A percentile compares a stretch with the other conserved stretches of the same genome.
Evolutionary conservation across 1,284 basidiomycete genomes (phyloP).

Genomic region (Mrakiaceae sp.): DNA sequence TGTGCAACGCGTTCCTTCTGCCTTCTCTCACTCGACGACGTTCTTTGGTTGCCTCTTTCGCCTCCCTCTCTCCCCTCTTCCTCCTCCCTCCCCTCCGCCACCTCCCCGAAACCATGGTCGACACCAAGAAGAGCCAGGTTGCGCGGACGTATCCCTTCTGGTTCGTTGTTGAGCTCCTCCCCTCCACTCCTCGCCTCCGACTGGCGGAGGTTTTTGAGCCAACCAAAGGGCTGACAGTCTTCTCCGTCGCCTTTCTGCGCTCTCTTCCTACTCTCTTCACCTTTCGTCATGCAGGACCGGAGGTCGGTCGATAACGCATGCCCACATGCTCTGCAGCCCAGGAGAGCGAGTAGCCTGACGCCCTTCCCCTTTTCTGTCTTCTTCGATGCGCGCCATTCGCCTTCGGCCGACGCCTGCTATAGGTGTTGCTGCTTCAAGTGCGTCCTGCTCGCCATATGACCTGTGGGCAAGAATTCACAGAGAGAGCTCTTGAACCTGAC

Average conservation of each 20-base stretch:
- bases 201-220: background rate
- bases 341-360: background rate
- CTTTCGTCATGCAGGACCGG: background rate
- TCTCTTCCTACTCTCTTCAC: background rate
- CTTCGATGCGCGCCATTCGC: too few relatives aligned
- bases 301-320: background rate
- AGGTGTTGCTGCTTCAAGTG: conserved; percentile 27
- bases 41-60: too few relatives aligned
- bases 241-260: background rate
- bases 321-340: background rate
- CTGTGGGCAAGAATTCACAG: background rate
- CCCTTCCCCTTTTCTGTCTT: background rate
- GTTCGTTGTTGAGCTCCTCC: conserved; percentile 18
- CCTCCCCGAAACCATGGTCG: background rate
- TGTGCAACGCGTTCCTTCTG: too few relatives aligned
- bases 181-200: background rate
- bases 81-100: background rate
- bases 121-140: background rate
- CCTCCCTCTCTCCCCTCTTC: background rate
- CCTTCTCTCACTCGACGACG: too few relatives aligned
- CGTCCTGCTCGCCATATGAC: conserved; percentile 13
- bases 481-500: background rate
- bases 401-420: background rate
- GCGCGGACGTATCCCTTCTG: conserved; percentile 24
- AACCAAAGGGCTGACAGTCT: background rate